Evolutionary conservation across 129 eudicot species (phyloP).

Genomic region (Calendula officinalis): DNA sequence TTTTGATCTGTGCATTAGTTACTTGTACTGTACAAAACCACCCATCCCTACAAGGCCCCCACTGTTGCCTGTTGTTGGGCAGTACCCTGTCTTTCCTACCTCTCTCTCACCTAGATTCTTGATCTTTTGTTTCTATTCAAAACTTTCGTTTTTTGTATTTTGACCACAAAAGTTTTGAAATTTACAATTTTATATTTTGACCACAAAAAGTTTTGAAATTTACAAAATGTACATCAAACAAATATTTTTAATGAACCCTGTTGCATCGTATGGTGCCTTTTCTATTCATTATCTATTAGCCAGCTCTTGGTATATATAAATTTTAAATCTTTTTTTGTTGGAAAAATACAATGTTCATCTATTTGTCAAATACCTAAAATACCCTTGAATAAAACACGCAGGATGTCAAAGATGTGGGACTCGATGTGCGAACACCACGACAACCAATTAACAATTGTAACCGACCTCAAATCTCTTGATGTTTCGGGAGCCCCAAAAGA

Average conservation of each 20-base stretch:
- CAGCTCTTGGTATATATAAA: too few relatives aligned
- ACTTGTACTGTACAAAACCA: neutral
- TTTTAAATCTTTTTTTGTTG: too few relatives aligned
- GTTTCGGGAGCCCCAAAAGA: conserved; percentile 55
- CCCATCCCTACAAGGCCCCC: neutral
- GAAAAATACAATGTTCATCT: too few relatives aligned
- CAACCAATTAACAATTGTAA: conserved; percentile 54
- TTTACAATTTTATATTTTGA: too few relatives aligned
- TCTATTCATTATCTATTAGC: too few relatives aligned
- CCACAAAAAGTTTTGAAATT: neutral
- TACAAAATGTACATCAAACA: too few relatives aligned
- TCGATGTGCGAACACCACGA: conserved; percentile 64
- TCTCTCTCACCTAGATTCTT: neutral
- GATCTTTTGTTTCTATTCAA: neutral
- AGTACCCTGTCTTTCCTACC: neutral
- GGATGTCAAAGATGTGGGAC: conserved; percentile 97
- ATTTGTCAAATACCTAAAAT: conserved; percentile 3
- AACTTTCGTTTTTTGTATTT: neutral
- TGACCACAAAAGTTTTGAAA: neutral
- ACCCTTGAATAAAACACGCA: conserved; percentile 25
- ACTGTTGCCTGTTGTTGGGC: too few relatives aligned
- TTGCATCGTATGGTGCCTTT: neutral
- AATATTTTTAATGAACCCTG: neutral
- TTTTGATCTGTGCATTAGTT: neutral
- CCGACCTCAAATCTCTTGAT: conserved; percentile 69